Evolutionary conservation across 148 eudicot species (phyloP).

Genomic region (Vaccinium corymbosum): DNA sequence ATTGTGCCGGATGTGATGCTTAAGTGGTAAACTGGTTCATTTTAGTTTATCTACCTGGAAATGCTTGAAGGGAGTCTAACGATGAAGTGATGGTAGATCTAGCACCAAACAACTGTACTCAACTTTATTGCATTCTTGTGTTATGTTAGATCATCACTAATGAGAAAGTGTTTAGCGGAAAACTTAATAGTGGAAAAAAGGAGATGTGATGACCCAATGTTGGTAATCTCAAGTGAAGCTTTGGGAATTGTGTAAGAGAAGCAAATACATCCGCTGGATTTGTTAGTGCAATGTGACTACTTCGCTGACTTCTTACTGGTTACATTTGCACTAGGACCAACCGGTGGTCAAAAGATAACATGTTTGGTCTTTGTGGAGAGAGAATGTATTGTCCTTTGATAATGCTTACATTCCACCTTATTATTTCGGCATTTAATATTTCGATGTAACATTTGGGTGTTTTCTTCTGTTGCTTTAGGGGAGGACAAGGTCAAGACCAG

Average conservation of each 20-base stretch:
- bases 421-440: conserved; percentile 7
- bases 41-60: conserved; percentile 1
- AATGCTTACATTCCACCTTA: not conserved
- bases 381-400: not conserved
- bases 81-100: not conserved
- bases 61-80: not conserved
- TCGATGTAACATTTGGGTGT: conserved; percentile 3
- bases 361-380: too few species aligned
- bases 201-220: not conserved
- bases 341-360: not conserved
- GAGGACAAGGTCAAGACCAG: conserved; percentile 65
- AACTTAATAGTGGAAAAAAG: not conserved
- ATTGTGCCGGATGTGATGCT: not conserved
- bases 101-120: not conserved
- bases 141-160: not conserved
- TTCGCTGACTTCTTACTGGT: not conserved
- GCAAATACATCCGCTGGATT: not conserved
- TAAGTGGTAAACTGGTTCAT: not conserved
- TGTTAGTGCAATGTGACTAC: not conserved
- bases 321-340: not conserved
- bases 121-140: not conserved
- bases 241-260: not conserved
- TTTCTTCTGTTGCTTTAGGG: conserved; percentile 44
- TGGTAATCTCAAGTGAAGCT: not conserved
- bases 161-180: not conserved